Base-by-base conservation (phyloP, 768 basidiomycete genomes). In the Kwoniella newhampshirensis region DNA sequence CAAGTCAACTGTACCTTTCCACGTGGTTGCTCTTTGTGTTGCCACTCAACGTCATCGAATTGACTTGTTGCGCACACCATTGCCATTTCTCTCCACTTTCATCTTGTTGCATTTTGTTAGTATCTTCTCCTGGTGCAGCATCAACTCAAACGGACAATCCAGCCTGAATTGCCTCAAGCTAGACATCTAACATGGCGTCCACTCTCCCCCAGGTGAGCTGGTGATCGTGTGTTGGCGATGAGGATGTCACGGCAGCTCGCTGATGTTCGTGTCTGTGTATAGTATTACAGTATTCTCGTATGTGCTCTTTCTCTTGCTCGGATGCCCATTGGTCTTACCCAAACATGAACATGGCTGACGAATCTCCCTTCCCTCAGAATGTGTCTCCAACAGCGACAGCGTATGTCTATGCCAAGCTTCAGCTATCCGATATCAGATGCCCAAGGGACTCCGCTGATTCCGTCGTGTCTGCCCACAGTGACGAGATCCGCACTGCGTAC, bases 401-500 rank as follows among this genome's bases (percentile, higher is more conserved):
- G 70, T 68, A 44, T 39, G 67, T 43, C 28, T 28, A 23, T 25
- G n/a, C n/a, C 39, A 9, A 32, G 17, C 39, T 23, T 6, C 32
- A 39, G 28, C 11, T 35, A 26, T 23, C 53, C 13, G 7, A 4
- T 7, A 12, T 48, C 23, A 23, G 5, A 8, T 21, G 2, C 17
- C n/a, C 32, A 9, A 37, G 18, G 20, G 8, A 25, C n/a, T 21
- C 6, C 27, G 28, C 46, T 48, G 42, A 47, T 40, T 40, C 53
- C 32, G 32, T 32, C 32, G 13, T 32, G n/a, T 23, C 3, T 47
- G n/a, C 26, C 9, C n/a, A n/a, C 32, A 72, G 70, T 11, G 75
- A 74, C 44, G 64, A 73, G 54, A 66, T 76, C 47, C 59, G 75
- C 3, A 53, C 57, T 18, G 75, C 75, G 2, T 76, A 76, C 60